Conservation (phyloP, 192 early-diverging fungal species). For the Glomus cerebriforme region DNA sequence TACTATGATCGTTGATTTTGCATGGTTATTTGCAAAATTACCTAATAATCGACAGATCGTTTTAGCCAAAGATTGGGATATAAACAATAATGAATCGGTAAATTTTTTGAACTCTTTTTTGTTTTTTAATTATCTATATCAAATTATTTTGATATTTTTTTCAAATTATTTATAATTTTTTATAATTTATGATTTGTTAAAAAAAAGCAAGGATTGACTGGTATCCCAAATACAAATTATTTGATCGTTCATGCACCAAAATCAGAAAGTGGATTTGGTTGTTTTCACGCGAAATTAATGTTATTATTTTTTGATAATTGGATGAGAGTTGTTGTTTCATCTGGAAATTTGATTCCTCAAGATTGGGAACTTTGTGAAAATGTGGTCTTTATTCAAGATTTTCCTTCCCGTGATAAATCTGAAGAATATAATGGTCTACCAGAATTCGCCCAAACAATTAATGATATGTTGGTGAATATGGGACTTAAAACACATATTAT, state of each 20-base stretch:
- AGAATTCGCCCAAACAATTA: conserved; percentile 46
- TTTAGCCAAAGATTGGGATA: not conserved
- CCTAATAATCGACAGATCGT: not conserved
- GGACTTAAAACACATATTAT: conserved; percentile 48
- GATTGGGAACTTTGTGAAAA: conserved; percentile 61
- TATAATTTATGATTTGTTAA: not conserved
- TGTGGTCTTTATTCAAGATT: conserved; percentile 63
- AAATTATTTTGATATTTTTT: not conserved
- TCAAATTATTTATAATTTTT: too few relatives aligned
- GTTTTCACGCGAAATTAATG: conserved; percentile 67
- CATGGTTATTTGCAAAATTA: not conserved
- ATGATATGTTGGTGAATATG: conserved; percentile 45
- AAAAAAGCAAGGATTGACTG: not conserved
- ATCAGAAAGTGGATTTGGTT: conserved; percentile 37
- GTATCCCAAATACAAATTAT: conserved; percentile 20
- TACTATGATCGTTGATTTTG: not conserved
- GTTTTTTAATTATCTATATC: not conserved
- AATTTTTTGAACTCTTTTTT: not conserved
- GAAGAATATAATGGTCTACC: conserved; percentile 3
- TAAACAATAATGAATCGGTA: not conserved
- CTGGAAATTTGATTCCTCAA: conserved; percentile 29
- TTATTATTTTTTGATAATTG: conserved; percentile 54
- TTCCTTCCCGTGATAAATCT: conserved; percentile 32
- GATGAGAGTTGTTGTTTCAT: conserved; percentile 55
- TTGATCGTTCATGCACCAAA: conserved; percentile 51